These are phyloP conservation scores for Tetrapisispora nanseiensis DNA, from an alignment of 805 yeast genomes.

Conservation along the genomic window DNA sequence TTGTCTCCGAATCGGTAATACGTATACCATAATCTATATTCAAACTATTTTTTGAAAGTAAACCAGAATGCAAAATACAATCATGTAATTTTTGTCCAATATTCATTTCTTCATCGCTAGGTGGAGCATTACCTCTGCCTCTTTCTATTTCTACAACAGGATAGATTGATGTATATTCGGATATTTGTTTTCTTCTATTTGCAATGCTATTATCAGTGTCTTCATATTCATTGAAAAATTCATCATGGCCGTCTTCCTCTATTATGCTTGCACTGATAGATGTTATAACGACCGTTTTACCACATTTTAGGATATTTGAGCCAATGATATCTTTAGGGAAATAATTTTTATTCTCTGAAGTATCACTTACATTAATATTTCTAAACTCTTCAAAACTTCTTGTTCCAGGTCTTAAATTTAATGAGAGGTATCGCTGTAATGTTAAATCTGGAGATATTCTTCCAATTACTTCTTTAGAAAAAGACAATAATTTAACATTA, in stretches of 20 bases:
- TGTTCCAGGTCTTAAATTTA: slow-evolving; percentile 67
- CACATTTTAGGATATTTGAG: slow-evolving; percentile 58
- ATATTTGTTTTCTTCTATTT: slow-evolving; percentile 32
- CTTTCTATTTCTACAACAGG: slow-evolving; percentile 72
- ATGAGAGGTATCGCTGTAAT: slow-evolving; percentile 63
- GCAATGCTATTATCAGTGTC: slow-evolving; percentile 22
- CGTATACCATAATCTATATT: slow-evolving; percentile 37
- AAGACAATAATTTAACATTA: slow-evolving; percentile 41
- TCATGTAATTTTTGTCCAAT: slow-evolving; percentile 58
- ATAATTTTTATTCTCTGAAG: not conserved
- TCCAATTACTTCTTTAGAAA: slow-evolving; percentile 76
- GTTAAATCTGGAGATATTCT: slow-evolving; percentile 80
- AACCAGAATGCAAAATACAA: slow-evolving; percentile 45
- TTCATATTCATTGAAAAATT: slow-evolving; percentile 31
- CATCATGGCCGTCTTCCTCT: slow-evolving; percentile 40
- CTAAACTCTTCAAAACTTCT: slow-evolving; percentile 67
- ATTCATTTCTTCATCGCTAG: slow-evolving; percentile 72
- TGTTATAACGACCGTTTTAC: slow-evolving; percentile 65
- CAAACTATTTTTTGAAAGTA: slow-evolving; percentile 42
- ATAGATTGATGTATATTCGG: slow-evolving; percentile 38
- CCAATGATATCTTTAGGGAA: slow-evolving; percentile 38
- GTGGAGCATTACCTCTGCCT: slow-evolving; percentile 73
- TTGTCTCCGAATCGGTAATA: slow-evolving; percentile 40
- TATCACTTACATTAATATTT: slow-evolving; percentile 35
- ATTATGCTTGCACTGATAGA: slow-evolving; percentile 59